Base-by-base conservation (phyloP, 257 asterid species). In the Scutellaria minor region DNA sequence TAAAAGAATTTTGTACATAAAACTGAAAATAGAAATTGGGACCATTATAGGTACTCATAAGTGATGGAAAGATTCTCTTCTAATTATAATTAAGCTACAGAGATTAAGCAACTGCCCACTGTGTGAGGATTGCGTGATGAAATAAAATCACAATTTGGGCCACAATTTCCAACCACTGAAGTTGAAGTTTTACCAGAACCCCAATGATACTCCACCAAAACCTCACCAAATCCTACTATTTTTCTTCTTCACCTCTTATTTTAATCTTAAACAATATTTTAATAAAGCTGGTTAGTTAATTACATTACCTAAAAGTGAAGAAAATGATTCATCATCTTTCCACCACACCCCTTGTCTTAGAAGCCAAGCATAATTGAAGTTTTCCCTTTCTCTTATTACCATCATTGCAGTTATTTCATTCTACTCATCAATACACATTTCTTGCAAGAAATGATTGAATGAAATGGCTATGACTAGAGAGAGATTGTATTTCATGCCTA, bases 361-460 rank as follows among this genome's bases (percentile, higher is more conserved):
- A 82, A 79, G 83, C 75, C 67, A 82, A 75, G 86, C 73, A 75
- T 78, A 78, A 57, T 67, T 75, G 71, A 62, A 60, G 20, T 35
- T 31, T 70, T 53, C 48, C 44, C 55, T 39, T 41, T 50, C 48
- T 74, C 65, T 52, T 53, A 52, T 20, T 10, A 68, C 27, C 52
- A 78, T 71, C 78, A 73, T 73, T 65, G 59, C 59, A 27, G 9
- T 65, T 31, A 39, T 7, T 58, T 46, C 27, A 6, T 59, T 51
- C 44, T 46, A 48, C 40, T 14, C 57, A 64, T 57, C 51, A 6
- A 20, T 66, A 66, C 52, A 64, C 50, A 3, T 68, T 12, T 64
- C 73, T 70, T 15, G 18, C 59, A 52, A 48, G 24, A 59, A 61
- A 78, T 60, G 27, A 62, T 63, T 67, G 61, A 70, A 52, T 5